Conservation (phyloP, 2,329 filamentous ascomycete genomes). For the Cladophialophora carrionii region DNA sequence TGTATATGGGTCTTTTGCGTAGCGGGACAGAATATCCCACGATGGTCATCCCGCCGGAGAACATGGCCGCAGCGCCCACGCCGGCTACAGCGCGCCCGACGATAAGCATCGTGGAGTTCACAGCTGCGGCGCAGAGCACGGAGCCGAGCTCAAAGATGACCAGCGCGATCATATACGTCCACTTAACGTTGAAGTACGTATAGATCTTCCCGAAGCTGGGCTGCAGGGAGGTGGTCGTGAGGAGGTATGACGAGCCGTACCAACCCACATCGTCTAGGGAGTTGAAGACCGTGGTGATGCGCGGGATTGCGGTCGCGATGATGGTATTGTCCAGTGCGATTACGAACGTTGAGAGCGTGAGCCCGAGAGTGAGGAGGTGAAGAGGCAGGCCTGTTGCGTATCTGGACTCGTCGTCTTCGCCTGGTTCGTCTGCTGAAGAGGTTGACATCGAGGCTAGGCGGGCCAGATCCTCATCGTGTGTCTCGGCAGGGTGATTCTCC, state of each 20-base stretch:
- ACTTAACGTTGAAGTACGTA: constrained; percentile 40
- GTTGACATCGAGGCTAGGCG: constrained; percentile 25
- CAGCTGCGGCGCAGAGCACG: constrained; percentile 39
- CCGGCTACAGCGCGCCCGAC: constrained; percentile 41
- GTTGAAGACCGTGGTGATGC: constrained; percentile 40
- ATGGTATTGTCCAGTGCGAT: constrained; percentile 42
- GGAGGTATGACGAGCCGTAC: constrained; percentile 40
- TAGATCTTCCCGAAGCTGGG: constrained; percentile 40
- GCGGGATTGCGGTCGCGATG: constrained; percentile 40
- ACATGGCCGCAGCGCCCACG: constrained; percentile 39
- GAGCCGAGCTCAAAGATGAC: constrained; percentile 40
- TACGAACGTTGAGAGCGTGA: constrained; percentile 40
- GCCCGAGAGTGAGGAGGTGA: constrained; percentile 35
- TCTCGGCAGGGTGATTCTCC: constrained; percentile 13
- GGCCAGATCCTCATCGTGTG: constrained; percentile 15
- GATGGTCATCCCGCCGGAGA: constrained; percentile 41
- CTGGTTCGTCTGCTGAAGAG: constrained; percentile 28
- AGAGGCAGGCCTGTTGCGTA: constrained; percentile 36
- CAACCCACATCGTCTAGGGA: constrained; percentile 40
- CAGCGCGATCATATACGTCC: constrained; percentile 38
- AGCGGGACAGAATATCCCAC: constrained; percentile 38
- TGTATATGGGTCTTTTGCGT: constrained; percentile 38
- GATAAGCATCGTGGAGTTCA: constrained; percentile 39
- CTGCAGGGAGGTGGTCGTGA: constrained; percentile 40
- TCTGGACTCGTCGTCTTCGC: constrained; percentile 37